Percentiles rank a stretch among this genome's conserved stretches.
These are phyloP conservation scores for Aspergillus aculeatus DNA, from an alignment of 2,329 filamentous ascomycete species.

Conservation along the genomic window DNA sequence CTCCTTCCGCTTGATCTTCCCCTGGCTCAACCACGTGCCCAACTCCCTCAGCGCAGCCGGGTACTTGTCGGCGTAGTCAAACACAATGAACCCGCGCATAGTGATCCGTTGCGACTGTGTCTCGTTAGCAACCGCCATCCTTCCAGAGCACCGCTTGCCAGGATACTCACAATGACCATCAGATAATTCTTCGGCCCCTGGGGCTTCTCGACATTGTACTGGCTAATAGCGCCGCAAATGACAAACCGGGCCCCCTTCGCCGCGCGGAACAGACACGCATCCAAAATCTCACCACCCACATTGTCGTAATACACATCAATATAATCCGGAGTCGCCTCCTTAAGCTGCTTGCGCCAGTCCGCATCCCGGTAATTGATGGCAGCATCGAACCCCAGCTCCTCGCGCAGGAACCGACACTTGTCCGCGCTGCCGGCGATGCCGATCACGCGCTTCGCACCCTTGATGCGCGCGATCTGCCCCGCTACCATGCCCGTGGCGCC, in stretches of 20 bases:
- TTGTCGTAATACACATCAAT: conserved; percentile 75
- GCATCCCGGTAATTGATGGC: conserved; percentile 68
- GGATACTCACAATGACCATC: conserved; percentile 38
- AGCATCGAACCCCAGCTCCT: conserved; percentile 65
- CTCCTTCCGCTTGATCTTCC: conserved; percentile 70
- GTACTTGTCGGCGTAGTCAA: conserved; percentile 64
- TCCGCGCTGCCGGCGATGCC: conserved; percentile 66
- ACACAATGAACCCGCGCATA: conserved; percentile 72
- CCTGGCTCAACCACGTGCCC: conserved; percentile 66
- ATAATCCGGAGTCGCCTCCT: conserved; percentile 56
- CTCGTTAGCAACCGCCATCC: conserved; percentile 14
- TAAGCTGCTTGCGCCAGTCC: conserved; percentile 61
- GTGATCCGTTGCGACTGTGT: conserved; percentile 40
- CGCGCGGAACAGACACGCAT: conserved; percentile 64
- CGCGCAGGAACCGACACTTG: conserved; percentile 65
- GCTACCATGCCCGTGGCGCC: conserved; percentile 75
- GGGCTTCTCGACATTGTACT: conserved; percentile 62
- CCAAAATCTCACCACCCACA: conserved; percentile 69
- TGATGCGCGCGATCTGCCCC: conserved; percentile 74
- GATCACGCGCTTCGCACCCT: conserved; percentile 61
- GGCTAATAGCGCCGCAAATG: conserved; percentile 69
- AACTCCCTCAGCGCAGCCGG: conserved; percentile 60
- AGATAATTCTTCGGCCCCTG: conserved; percentile 55
- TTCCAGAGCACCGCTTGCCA: no score
- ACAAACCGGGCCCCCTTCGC: conserved; percentile 64